A percentile compares a stretch with the other conserved stretches of the same genome.
Conservation (phyloP, 73 alveolate species). For the Paramecium primaurelia region DNA sequence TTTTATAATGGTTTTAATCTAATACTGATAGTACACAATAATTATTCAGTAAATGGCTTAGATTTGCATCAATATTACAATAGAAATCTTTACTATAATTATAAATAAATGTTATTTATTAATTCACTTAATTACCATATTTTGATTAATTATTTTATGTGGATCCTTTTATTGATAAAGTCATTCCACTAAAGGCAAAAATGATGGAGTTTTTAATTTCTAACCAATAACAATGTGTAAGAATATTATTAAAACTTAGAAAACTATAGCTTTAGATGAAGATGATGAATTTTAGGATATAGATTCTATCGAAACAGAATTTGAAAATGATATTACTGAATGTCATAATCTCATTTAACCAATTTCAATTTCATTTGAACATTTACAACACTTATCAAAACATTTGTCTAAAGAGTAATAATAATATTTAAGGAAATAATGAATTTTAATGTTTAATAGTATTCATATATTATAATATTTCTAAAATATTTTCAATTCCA, state of each 20-base stretch:
- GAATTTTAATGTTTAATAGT: background rate
- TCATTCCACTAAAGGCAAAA: background rate
- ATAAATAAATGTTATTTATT: background rate
- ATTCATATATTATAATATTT: background rate
- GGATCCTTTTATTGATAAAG: slow-evolving; percentile 21
- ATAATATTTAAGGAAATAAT: background rate
- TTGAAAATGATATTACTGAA: slow-evolving; percentile 10
- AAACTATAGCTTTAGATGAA: background rate
- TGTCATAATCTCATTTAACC: background rate
- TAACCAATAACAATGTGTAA: background rate
- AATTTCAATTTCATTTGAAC: background rate
- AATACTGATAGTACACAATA: background rate
- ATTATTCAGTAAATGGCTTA: background rate
- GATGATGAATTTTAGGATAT: slow-evolving; percentile 34
- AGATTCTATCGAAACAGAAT: background rate
- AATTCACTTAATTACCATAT: background rate
- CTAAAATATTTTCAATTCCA: background rate
- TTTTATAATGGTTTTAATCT: background rate
- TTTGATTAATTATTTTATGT: background rate
- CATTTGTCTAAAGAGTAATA: background rate
- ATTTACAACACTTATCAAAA: background rate
- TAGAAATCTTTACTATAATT: background rate
- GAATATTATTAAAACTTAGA: background rate
- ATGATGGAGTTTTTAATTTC: background rate
- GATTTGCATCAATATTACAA: slow-evolving; percentile 6